Evolutionary conservation across 2,329 filamentous ascomycete genomes (phyloP), one percentile per base, ranked within the genome.

Genomic region (Setomelanomma holmii): DNA sequence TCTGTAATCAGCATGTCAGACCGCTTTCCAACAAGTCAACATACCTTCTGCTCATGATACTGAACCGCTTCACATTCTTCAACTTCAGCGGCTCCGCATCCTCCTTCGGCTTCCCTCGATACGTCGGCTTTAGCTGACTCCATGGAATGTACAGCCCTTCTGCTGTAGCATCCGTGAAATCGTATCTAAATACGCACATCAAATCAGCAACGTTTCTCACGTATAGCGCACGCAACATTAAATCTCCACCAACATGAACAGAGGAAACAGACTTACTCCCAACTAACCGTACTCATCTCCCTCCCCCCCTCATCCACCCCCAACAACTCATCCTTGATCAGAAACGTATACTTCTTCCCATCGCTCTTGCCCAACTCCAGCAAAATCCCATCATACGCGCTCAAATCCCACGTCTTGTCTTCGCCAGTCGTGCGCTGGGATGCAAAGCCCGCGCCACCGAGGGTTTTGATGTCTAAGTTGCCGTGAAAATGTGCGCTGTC

Each of bases 371-470:
- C 72, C 5, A 89, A 67, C 34, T 78, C 68, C 4, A 91, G 60
- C 57, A 80, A 72, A 20, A 91, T 74, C 2, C 89, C 89, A 40
- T 85, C 80, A 61, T 86, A 89, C 10, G 62, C 67, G 1, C 82
- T 82, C 6, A 95, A 75, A 63, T 95, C 83, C 82, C 88, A 89
- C 20, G 76, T 75, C 12, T 80, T 74, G 34, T 82, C 76, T 6
- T 86, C 84, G 34, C 74, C 74, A 3, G 79, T 81, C 4, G 88
- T 91, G 40, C 88, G 84, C 70, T 93, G 91, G 4, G 87, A 90
- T 8, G 90, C 90, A 68, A 96, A 95, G 4, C 91, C 91, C 1
- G 91, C 90, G 23, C 89, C 90, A 21, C 90, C 90, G 0, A 95
- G 84, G 0, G 89, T 86, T 46, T 81, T 82, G 57, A 88, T 91